phyloP scores from a whole-genome alignment of 2,329 filamentous ascomycete species.

The Diaporthe velutina region DNA sequence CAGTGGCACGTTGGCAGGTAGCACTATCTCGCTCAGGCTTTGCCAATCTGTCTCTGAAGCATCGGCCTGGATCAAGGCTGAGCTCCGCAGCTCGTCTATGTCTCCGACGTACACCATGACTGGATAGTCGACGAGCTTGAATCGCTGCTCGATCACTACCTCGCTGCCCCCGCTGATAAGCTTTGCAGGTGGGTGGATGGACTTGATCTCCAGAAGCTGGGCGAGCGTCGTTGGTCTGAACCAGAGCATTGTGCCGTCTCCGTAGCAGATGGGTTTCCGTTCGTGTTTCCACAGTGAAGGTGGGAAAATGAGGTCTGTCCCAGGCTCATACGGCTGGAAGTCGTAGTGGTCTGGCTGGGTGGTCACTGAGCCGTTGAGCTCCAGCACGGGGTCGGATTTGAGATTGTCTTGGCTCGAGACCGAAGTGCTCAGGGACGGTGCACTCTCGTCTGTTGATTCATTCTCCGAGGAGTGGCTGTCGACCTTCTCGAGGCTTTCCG shows the following conservation, averaged over 20 bases:
- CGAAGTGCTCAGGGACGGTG: constrained; percentile 49
- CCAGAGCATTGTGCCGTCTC: constrained; percentile 95
- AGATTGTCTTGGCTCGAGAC: constrained; percentile 79
- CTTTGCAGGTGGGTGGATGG: constrained; percentile 85
- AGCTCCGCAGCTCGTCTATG: constrained; percentile 88
- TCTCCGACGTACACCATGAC: constrained; percentile 94
- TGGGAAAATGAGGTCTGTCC: constrained; percentile 96
- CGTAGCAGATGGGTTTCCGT: constrained; percentile 85
- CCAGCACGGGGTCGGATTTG: constrained; percentile 50
- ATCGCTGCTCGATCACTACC: constrained; percentile 98
- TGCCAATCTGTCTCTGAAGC: constrained; percentile 2
- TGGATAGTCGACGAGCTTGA: constrained; percentile 92
- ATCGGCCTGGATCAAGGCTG: constrained; percentile 62
- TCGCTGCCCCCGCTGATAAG: constrained; percentile 96
- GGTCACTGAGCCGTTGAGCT: constrained; percentile 56
- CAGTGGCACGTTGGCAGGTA: constrained; percentile 92
- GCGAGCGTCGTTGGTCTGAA: constrained; percentile 89
- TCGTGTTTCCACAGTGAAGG: constrained; percentile 85
- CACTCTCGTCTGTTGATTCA: background rate
- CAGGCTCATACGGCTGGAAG: constrained; percentile 92
- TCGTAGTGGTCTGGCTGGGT: constrained; percentile 86
- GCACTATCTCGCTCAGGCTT: constrained; percentile 81
- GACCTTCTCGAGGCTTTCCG: background rate
- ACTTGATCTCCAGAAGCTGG: constrained; percentile 95
- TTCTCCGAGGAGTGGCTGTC: constrained; percentile 14